Percentiles rank a stretch among this genome's conserved stretches.
phyloP scores from a whole-genome alignment of 176 grass and related monocot species.

The Bothriochloa decipiens region DNA sequence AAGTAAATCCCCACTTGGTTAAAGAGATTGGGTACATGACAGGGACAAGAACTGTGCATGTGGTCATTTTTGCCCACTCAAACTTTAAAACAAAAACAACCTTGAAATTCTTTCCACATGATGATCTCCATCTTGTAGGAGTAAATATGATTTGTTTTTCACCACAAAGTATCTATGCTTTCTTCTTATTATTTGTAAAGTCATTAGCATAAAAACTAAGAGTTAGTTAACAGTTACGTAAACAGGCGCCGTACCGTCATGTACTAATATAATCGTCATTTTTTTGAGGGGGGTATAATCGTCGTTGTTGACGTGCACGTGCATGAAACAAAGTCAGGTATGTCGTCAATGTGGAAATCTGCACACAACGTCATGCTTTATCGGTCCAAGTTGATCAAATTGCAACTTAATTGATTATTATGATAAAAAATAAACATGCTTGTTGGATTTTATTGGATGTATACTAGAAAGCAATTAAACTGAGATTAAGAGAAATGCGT shows the following conservation, averaged over 20 bases:
- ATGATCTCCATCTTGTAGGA: constrained; percentile 1
- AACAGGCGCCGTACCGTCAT: no score
- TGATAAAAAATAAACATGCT: background rate
- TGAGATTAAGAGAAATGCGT: background rate
- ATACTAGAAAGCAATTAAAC: background rate
- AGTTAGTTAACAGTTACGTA: background rate
- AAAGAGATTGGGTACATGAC: background rate
- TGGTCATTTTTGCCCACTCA: background rate
- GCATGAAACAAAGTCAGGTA: constrained; percentile 20
- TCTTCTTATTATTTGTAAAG: background rate
- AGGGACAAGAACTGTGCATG: background rate
- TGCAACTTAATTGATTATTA: constrained; percentile 1
- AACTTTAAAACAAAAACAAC: background rate
- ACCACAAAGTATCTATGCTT: background rate
- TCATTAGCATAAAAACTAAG: background rate
- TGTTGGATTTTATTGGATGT: background rate
- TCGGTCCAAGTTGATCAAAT: background rate
- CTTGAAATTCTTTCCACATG: background rate
- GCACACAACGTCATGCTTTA: background rate
- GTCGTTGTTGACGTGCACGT: constrained; percentile 19
- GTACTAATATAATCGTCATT: no score
- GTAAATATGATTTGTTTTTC: background rate
- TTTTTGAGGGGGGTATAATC: background rate
- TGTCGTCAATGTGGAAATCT: background rate
- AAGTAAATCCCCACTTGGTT: constrained; percentile 28